Base-by-base conservation (phyloP, 106 monocot species). In the Agapanthus africanus region DNA sequence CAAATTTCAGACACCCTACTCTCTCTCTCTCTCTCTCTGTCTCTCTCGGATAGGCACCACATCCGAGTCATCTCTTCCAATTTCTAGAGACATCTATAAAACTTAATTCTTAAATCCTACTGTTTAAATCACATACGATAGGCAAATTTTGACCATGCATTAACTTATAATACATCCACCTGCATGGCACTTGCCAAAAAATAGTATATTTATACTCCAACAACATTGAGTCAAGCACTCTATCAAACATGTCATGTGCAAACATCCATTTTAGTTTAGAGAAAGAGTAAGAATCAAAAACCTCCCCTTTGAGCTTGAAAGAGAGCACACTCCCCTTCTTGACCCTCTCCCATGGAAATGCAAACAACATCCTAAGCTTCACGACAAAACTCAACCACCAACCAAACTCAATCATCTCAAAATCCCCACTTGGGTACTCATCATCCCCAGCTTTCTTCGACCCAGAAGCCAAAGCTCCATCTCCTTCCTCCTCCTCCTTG, bases 281-380 rank as follows among this genome's bases (percentile, higher is more conserved):
- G 37, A 63, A 37, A 0, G n/a, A 4, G 61, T 35, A 61, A 36
- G 61, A 61, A 36, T 4, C 36, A 61, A 36, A n/a, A 31, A 91
- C 91, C 84, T 87, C 73, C n/a, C 97, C 92, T 27, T 80, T 78
- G 66, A 99, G 86, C 50, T 85, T 90, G 40, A 97, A 84, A 8
- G 84, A 73, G 71, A 97, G 97, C n/a, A 97, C 89, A 35, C 97
- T 92, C 7, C 91, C 89, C 74, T 92, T 92, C 68, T 82, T 73
- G 63, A 97, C 97, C 19, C 92, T 79, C 70, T 92, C 82, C 97
- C 97, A 92, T 15, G 97, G 97, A 18, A 87, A 67, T 9, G 92
- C 92, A 28, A 99, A 40, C 27, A 99, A 79, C 89, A 99, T 82
- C 67, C 87, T 63, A 2, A 90, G 65, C 79, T 81, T 87, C 15